Evolutionary conservation across 371 early-diverging fungal species (phyloP).

Genomic region (Rhizopus microsporus): DNA sequence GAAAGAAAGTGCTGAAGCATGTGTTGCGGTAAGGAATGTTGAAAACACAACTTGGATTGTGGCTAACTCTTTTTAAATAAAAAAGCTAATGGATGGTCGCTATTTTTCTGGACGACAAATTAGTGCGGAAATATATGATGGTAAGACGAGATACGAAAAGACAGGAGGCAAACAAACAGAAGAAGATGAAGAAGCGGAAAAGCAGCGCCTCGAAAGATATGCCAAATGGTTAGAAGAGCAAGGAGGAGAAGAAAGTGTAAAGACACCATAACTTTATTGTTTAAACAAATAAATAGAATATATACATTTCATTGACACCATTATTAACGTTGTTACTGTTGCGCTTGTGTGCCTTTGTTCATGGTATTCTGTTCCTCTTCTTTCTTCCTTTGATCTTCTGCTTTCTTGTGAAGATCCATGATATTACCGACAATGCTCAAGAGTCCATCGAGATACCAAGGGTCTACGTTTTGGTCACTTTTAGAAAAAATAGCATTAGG

Average conservation of each 20-base stretch:
- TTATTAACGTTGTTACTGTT: not conserved
- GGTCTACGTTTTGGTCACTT: not conserved
- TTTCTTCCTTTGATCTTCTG: not conserved
- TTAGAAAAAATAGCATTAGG: not conserved
- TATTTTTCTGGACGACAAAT: slow-evolving; percentile 88
- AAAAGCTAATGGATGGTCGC: slow-evolving; percentile 84
- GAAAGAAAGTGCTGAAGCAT: slow-evolving; percentile 73
- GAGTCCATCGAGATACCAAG: not conserved
- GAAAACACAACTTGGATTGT: not conserved
- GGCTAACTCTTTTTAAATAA: not conserved
- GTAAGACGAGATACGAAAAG: slow-evolving; percentile 67
- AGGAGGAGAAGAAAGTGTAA: slow-evolving; percentile 25
- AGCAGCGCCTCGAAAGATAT: slow-evolving; percentile 74
- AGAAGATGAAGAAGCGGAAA: slow-evolving; percentile 72
- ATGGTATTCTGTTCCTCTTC: not conserved
- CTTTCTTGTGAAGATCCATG: not conserved
- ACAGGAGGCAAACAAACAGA: slow-evolving; percentile 50
- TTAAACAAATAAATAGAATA: slow-evolving; percentile 6
- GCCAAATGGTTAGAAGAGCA: slow-evolving; percentile 79
- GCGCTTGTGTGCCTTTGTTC: not conserved
- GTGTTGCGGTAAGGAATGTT: slow-evolving; percentile 64
- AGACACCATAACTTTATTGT: slow-evolving; percentile 20
- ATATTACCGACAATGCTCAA: not conserved
- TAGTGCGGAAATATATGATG: slow-evolving; percentile 80
- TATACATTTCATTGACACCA: not conserved